phyloP scores from a whole-genome alignment of 2,329 filamentous ascomycete genomes.

The Pezicula neosporulosa region DNA sequence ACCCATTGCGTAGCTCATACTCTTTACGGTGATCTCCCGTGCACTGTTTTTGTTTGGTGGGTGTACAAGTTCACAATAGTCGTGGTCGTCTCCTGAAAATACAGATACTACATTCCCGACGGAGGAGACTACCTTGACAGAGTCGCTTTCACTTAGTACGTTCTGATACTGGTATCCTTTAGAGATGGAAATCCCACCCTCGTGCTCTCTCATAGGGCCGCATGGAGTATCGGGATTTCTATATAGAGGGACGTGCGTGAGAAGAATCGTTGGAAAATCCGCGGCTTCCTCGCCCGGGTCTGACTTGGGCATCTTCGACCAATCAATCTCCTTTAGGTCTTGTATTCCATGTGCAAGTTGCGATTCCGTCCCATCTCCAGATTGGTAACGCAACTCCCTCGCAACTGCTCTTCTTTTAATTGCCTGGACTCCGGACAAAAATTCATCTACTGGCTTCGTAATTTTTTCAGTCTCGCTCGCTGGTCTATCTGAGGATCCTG shows the following conservation, averaged over 20 bases:
- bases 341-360: slow-evolving; percentile 57
- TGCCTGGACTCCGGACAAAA: slow-evolving; percentile 64
- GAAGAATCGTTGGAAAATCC: slow-evolving; percentile 81
- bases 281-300: slow-evolving; percentile 39
- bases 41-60: slow-evolving; percentile 54
- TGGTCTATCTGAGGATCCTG: slow-evolving; percentile 49
- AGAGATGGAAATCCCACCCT: slow-evolving; percentile 74
- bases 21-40: slow-evolving; percentile 90
- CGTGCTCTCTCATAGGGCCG: slow-evolving; percentile 77
- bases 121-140: slow-evolving; percentile 69
- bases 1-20: slow-evolving; percentile 94
- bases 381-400: slow-evolving; percentile 63
- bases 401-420: slow-evolving; percentile 65
- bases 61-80: slow-evolving; percentile 91
- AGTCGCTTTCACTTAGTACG: slow-evolving; percentile 75
- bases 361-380: slow-evolving; percentile 52
- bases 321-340: slow-evolving; percentile 37
- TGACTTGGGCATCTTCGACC: slow-evolving; percentile 34
- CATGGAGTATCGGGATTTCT: slow-evolving; percentile 80
- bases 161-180: slow-evolving; percentile 96
- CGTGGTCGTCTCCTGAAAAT: slow-evolving; percentile 96
- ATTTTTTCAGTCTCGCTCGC: slow-evolving; percentile 54
- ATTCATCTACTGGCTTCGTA: slow-evolving; percentile 73
- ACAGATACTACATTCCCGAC: slow-evolving; percentile 80
- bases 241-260: slow-evolving; percentile 89